phyloP scores from a whole-genome alignment of 2,329 filamentous ascomycete genomes.

The Colletotrichum endophyticum region DNA sequence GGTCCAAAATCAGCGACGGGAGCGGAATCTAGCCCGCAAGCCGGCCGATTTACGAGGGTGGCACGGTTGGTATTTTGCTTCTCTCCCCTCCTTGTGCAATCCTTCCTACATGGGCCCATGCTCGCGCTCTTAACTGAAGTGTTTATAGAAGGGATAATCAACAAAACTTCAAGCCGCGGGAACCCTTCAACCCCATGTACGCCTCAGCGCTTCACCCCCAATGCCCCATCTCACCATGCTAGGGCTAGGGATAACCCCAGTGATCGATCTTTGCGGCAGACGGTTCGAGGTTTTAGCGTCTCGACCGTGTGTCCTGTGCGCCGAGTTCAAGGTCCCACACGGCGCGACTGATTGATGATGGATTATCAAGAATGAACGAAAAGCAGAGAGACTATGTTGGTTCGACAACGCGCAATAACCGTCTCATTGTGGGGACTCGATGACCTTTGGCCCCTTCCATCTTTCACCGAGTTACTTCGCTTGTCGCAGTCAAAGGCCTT shows the following conservation, averaged over 20 bases:
- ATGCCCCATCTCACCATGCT: neutral
- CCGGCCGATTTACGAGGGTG: constrained; percentile 7
- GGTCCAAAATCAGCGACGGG: neutral
- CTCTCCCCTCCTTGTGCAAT: neutral
- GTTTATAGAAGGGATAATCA: neutral
- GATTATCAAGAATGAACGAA: neutral
- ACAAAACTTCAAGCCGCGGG: neutral
- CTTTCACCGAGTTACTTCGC: neutral
- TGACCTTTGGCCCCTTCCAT: neutral
- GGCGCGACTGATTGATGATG: neutral
- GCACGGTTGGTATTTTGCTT: constrained; percentile 5
- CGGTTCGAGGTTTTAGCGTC: constrained; percentile 10
- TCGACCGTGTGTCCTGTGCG: neutral
- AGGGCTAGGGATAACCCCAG: neutral
- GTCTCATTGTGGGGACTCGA: neutral
- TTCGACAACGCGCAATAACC: neutral
- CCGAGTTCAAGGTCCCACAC: neutral
- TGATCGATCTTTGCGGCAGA: constrained; percentile 14
- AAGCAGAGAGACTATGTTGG: neutral
- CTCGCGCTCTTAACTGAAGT: neutral
- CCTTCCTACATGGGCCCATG: neutral
- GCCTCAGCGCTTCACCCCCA: neutral
- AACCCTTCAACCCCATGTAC: neutral
- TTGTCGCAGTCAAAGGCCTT: neutral
- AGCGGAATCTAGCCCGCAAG: constrained; percentile 2